Evolutionary conservation across 164 flowering plant species (phyloP).

Genomic region (Saururus chinensis): DNA sequence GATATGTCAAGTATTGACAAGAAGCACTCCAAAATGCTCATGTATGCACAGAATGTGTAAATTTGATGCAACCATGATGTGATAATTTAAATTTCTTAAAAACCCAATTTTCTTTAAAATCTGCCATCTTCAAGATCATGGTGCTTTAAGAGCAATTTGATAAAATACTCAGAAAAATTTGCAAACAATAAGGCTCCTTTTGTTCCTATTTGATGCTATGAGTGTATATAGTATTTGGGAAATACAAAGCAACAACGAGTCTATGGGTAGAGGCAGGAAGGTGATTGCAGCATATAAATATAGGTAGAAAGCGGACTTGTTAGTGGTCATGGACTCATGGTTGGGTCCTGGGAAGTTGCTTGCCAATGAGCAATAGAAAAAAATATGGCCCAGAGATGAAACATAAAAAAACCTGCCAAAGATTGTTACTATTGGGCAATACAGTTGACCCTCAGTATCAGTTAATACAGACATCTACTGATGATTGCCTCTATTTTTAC

Average conservation of each 20-base stretch:
- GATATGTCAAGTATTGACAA: neutral
- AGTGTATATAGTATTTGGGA: neutral
- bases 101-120: too few relatives aligned
- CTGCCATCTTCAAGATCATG: too few relatives aligned
- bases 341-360: neutral
- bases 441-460: too few relatives aligned
- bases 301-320: neutral
- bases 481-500: too few relatives aligned
- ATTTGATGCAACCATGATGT: neutral
- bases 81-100: too few relatives aligned
- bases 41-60: neutral
- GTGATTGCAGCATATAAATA: neutral
- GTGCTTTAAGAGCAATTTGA: too few relatives aligned
- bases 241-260: neutral
- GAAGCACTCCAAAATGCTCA: neutral
- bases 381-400: neutral
- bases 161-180: too few relatives aligned
- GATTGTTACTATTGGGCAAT: too few relatives aligned
- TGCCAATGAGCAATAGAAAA: neutral
- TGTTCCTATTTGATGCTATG: too few relatives aligned
- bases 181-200: too few relatives aligned
- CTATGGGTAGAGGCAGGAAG: neutral
- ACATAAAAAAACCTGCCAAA: too few relatives aligned
- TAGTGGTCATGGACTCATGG: neutral
- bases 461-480: too few relatives aligned